phyloP scores from a whole-genome alignment of 2,329 filamentous ascomycete species.

The Diaporthe sp. region DNA sequence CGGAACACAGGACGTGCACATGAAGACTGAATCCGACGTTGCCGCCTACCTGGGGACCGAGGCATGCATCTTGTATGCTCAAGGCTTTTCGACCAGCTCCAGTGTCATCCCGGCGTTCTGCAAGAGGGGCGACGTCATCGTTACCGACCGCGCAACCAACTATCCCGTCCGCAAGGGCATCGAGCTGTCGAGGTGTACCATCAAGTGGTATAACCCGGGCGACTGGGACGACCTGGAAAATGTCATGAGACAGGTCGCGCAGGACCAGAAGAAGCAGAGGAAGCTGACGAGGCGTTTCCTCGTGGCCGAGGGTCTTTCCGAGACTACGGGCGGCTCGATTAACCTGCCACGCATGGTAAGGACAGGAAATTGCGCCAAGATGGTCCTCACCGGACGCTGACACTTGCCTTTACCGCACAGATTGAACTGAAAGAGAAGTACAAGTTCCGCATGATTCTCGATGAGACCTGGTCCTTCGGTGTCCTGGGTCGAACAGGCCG shows the following conservation, averaged over 20 bases:
- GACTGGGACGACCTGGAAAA: constrained; percentile 94
- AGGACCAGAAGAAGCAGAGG: constrained; percentile 87
- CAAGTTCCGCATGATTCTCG: constrained; percentile 97
- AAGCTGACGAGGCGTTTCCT: constrained; percentile 94
- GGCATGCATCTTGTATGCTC: constrained; percentile 93
- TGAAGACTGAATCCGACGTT: constrained; percentile 96
- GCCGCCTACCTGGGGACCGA: constrained; percentile 89
- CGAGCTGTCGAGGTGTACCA: constrained; percentile 90
- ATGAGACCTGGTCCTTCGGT: constrained; percentile 98
- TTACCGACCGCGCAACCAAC: constrained; percentile 93
- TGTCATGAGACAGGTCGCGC: constrained; percentile 85
- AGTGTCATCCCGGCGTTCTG: constrained; percentile 97
- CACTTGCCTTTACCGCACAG: constrained; percentile 54
- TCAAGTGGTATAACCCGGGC: constrained; percentile 95
- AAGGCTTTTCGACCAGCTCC: constrained; percentile 96
- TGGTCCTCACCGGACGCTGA: not conserved
- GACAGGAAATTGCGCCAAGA: constrained; percentile 37
- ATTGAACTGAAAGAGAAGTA: constrained; percentile 95
- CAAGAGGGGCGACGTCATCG: constrained; percentile 96
- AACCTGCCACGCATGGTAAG: constrained; percentile 87
- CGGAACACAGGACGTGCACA: constrained; percentile 97
- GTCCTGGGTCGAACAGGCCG: constrained; percentile 92
- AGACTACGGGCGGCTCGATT: constrained; percentile 87
- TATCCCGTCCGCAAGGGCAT: constrained; percentile 95
- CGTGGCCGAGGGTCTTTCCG: constrained; percentile 94